Base-by-base conservation (phyloP, 192 early-diverging fungal species). In the Spinellus fusiger region DNA sequence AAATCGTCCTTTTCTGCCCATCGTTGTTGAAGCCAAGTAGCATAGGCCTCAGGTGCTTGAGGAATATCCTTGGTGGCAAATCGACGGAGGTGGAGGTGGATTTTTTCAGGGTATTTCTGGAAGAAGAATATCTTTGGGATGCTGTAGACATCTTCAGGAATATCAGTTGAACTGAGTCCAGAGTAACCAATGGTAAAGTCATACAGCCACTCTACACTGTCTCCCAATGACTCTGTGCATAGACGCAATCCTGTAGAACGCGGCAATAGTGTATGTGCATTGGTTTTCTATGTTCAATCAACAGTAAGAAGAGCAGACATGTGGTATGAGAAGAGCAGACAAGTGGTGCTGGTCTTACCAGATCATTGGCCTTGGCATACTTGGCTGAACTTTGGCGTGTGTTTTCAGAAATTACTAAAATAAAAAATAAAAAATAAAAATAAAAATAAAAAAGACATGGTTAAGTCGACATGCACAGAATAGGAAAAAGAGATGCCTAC, bases 161-260 rank as follows among this genome's bases (percentile, higher is more conserved):
- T 86, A 59, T 92, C 79, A 8, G 80, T 87, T 22, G 73, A 65
- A 16, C 70, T 70, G 13, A 96, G 69, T 0, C 92, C 91, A 58
- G 86, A 80, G 62, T 94, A 94, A 9, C 90, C 96, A 13, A 98
- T 81, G 1, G 96, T 94, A 5, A 94, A 58, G 68, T 98, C 94
- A 59, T 88, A 94, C 13, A 98, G 35, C 60, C 90, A 88, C 33
- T 85, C 77, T 18, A 88, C 73, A 4, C 83, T 74, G 49, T 78
- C 77, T 9, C 80, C 80, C 33, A 96, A 76, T 53, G 80, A 74
- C 52, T 84, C 77, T 50, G 86, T 69, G 54, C 84, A 88, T 56
- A 89, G 81, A 58, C 79, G 84, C 31, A 92, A 76, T 31, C 96
- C 96, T 4, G 91, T 94, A 4, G 80, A 76, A 13, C 91, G 86